Evolutionary conservation across 2,329 filamentous ascomycete genomes (phyloP).

Genomic region (Dryadomyces quercivorus): DNA sequence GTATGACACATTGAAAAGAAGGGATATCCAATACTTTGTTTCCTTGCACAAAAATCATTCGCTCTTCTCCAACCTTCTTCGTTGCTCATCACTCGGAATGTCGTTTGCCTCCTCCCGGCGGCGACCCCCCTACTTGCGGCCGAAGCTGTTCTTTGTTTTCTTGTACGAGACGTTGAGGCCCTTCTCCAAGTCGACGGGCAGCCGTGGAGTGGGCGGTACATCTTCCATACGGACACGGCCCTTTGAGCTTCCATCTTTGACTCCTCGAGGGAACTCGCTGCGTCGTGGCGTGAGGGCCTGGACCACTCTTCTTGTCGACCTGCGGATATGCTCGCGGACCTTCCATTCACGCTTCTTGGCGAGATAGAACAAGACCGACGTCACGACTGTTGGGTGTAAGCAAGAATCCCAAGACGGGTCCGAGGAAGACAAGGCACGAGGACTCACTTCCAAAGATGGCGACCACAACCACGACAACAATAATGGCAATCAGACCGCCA

Average conservation of each 20-base stretch:
- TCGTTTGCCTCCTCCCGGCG: not conserved
- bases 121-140: constrained; percentile 16
- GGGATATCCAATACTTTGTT: not conserved
- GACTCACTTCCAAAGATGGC: constrained; percentile 55
- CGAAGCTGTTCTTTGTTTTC: constrained; percentile 14
- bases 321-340: constrained; percentile 57
- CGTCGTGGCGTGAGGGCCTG: constrained; percentile 50
- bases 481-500: constrained; percentile 61
- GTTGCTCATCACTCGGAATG: not conserved
- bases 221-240: constrained; percentile 39
- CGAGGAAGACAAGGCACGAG: not conserved
- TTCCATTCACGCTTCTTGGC: constrained; percentile 82
- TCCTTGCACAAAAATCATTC: not conserved
- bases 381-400: constrained; percentile 35
- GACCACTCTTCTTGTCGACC: constrained; percentile 51
- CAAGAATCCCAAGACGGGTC: not conserved
- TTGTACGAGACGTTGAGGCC: constrained; percentile 20
- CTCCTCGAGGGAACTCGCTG: constrained; percentile 46
- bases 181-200: constrained; percentile 48
- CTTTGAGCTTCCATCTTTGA: constrained; percentile 31
- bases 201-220: constrained; percentile 45
- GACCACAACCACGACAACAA: constrained; percentile 56
- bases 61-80: not conserved
- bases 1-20: not conserved
- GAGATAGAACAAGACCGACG: constrained; percentile 59